A percentile compares a stretch with the other conserved stretches of the same genome.
These are phyloP conservation scores for Phaffomyces thermotolerans DNA, from an alignment of 805 yeast species.

Conservation along the genomic window DNA sequence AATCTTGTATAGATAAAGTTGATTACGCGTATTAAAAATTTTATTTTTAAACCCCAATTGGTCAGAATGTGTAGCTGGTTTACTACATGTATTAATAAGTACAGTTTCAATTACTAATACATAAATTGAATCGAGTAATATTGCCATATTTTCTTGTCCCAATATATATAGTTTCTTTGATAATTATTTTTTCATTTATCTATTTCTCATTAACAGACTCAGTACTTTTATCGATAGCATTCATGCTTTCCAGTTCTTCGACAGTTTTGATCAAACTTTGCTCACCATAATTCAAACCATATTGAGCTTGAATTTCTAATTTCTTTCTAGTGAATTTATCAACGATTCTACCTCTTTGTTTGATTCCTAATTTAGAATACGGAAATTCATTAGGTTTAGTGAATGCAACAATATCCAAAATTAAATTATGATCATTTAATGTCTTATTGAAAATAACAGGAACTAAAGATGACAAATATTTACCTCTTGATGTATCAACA, in stretches of 20 bases:
- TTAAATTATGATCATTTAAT: conserved; percentile 71
- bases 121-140: too few relatives aligned
- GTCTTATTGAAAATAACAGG: conserved; percentile 78
- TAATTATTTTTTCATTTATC: too few relatives aligned
- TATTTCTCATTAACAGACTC: too few relatives aligned
- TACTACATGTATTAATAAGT: too few relatives aligned
- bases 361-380: conserved; percentile 62
- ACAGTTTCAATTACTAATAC: too few relatives aligned
- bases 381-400: conserved; percentile 58
- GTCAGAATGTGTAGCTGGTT: too few relatives aligned
- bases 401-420: conserved; percentile 80
- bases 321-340: conserved; percentile 45
- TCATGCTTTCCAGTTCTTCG: conserved; percentile 31
- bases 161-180: too few relatives aligned
- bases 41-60: too few relatives aligned
- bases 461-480: conserved; percentile 62
- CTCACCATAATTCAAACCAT: conserved; percentile 64
- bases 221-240: neutral
- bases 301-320: conserved; percentile 35
- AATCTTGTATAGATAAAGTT: too few relatives aligned
- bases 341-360: conserved; percentile 68
- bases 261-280: conserved; percentile 49
- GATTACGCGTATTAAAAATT: too few relatives aligned
- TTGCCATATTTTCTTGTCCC: too few relatives aligned
- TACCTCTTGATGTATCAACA: conserved; percentile 50